These are phyloP conservation scores for Daldinia loculata DNA, from an alignment of 495 filamentous ascomycete species.

Conservation along the genomic window DNA sequence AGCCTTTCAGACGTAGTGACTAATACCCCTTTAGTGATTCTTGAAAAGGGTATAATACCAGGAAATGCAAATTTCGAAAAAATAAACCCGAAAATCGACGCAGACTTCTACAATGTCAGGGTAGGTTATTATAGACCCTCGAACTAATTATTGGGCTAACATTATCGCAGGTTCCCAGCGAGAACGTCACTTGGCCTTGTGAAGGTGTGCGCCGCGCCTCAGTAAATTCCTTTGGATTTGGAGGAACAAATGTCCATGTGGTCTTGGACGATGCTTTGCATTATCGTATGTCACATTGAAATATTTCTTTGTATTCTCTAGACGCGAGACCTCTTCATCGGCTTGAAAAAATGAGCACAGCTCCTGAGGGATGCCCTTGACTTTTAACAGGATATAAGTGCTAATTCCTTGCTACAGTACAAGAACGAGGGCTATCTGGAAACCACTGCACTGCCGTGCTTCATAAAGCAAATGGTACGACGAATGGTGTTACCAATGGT, in stretches of 20 bases:
- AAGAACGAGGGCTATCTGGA: conserved; percentile 25
- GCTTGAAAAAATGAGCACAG: no score
- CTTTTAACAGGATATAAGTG: not conserved
- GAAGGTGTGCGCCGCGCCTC: conserved; percentile 53
- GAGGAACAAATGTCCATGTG: conserved; percentile 66
- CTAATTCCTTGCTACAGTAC: conserved; percentile 14
- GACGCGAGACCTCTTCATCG: no score
- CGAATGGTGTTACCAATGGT: conserved; percentile 17
- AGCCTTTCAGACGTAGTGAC: not conserved
- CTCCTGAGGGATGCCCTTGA: no score
- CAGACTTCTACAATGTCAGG: conserved; percentile 40
- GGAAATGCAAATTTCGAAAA: conserved; percentile 56
- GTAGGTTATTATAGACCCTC: conserved; percentile 3
- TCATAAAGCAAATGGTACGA: not conserved
- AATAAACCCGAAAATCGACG: conserved; percentile 55
- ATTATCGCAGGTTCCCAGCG: conserved; percentile 37
- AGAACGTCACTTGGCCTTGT: conserved; percentile 41
- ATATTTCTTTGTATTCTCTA: no score
- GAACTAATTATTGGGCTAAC: not conserved
- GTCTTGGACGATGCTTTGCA: conserved; percentile 58
- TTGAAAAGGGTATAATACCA: conserved; percentile 59
- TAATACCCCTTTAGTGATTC: conserved; percentile 45
- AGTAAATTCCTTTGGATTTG: conserved; percentile 67
- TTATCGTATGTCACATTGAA: conserved; percentile 1
- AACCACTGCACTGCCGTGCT: conserved; percentile 38